phyloP scores from a whole-genome alignment of 371 early-diverging fungal genomes.

The Rhizopus delemar region DNA sequence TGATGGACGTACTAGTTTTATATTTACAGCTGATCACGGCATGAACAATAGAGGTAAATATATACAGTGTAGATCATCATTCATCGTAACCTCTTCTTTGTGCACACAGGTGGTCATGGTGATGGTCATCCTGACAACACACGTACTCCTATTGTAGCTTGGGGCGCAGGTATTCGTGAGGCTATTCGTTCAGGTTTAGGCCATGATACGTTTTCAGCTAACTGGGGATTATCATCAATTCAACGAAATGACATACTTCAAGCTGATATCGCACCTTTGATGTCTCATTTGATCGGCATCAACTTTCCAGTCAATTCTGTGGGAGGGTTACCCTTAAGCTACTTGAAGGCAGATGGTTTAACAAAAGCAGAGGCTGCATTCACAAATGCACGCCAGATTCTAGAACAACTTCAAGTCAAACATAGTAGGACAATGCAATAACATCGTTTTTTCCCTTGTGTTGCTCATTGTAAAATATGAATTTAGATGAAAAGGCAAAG shows the following conservation, averaged over 20 bases:
- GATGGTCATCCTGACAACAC: constrained; percentile 96
- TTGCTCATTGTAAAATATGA: neutral
- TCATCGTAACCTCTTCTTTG: neutral
- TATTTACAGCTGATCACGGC: constrained; percentile 95
- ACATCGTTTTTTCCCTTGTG: neutral
- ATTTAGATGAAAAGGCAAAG: constrained; percentile 66
- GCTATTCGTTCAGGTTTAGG: constrained; percentile 46
- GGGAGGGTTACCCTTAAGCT: constrained; percentile 81
- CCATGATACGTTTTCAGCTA: constrained; percentile 69
- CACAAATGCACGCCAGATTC: constrained; percentile 82
- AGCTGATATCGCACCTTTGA: constrained; percentile 95
- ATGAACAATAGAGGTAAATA: constrained; percentile 83
- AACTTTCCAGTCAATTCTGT: constrained; percentile 91
- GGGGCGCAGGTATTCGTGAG: constrained; percentile 89
- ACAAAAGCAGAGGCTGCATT: constrained; percentile 75
- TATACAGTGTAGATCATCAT: neutral
- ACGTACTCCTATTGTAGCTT: constrained; percentile 89
- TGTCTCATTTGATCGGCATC: constrained; percentile 87
- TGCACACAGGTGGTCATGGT: constrained; percentile 75
- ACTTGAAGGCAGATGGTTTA: constrained; percentile 65
- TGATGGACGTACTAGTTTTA: constrained; percentile 84
- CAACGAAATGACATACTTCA: constrained; percentile 84
- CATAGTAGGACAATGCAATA: constrained; percentile 39
- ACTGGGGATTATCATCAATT: constrained; percentile 61
- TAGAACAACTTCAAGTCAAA: constrained; percentile 84